Base-by-base conservation (phyloP, 495 filamentous ascomycete genomes). In the Neurospora sp. region DNA sequence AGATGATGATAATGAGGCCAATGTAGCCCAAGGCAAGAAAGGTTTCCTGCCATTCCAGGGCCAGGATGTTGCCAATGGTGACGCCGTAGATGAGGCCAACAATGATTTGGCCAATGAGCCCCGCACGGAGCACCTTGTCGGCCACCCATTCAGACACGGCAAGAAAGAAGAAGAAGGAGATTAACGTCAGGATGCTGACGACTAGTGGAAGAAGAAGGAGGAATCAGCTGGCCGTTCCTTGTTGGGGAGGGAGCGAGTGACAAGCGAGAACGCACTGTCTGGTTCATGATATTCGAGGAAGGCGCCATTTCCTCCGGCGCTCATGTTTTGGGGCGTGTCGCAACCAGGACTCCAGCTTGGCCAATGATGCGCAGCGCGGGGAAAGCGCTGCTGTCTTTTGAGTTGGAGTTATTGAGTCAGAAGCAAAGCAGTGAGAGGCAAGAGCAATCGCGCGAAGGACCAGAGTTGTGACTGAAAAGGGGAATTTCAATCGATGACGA, bases 1-100 rank as follows among this genome's bases (percentile, higher is more conserved):
- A 94, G 2, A 96, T 91, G 11, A 95, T 81, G 59, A 94, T 80
- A 14, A 94, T 87, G 44, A 96, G 76, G 0, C 93, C 93, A 0
- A 95, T 79, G 77, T 94, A 95, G 0, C 93, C 92, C n/a, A 95
- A 78, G 59, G 90, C 86, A 10, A 91, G 86, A 59, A 93, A 86
- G 0, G 84, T 83, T 4, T 86, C 76, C 79, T 94, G 85, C 85
- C 86, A 89, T 76, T 88, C 84, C 38, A 81, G 79, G 2, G 75
- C 69, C 11, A 85, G 75, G 72, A 78, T 77, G 12, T 83, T 78
- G 31, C 76, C 85, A 0, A 89, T 86, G 0, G 91, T 91, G 0
- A 85, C 85, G 37, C 92, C 91, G 85, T 88, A 95, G 39, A 89
- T 84, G 4, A 92, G 84, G 38, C 93, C 93, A 37, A 94, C 79